Base-by-base conservation (phyloP, 2,329 filamentous ascomycete species). In the Pezicula neosporulosa region DNA sequence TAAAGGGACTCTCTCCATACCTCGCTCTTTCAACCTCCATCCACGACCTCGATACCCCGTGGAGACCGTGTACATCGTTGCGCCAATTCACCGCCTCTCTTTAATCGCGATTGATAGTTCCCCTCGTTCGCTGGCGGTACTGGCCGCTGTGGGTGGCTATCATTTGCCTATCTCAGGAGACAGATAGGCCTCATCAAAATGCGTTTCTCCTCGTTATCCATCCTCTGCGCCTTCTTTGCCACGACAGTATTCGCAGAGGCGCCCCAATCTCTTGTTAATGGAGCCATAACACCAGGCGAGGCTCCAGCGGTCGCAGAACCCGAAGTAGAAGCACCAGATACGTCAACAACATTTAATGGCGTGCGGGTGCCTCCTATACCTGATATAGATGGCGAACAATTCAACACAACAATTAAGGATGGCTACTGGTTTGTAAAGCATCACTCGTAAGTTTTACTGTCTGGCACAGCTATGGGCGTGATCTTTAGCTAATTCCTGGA, bases 311-410 rank as follows among this genome's bases (percentile, higher is more conserved):
- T 56, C 9, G 61, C 60, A 8, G 56, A 61, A 24, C 60, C 59
- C 44, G 65, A 60, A 44, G 66, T 67, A 10, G 53, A 49, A 38
- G 50, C 30, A 16, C 53, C 53, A 38, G 42, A 59, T 19, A 37
- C 36, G n/a, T 63, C 68, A 38, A 77, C 75, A 13, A 63, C 68
- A 27, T 80, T 80, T 63, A 80, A 80, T 67, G 76, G 68, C 24
- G 63, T 77, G 21, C 67, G 74, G 57, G 77, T 80, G 19, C 77
- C 77, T 33, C 70, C 75, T 10, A 67, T 79, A 64, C 70, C 69
- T 55, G 72, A 77, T 30, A 65, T 80, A 51, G 68, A 70, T 5
- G 73, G 71, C n/a, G 68, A 72, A 13, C 70, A 69, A 44, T 78
- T 79, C 47, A 60, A 62, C 47, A 47, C 53, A 12, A 60, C 58